Evolutionary conservation across 306 rosid genomes (phyloP), one percentile per base, ranked within the genome.

Genomic region (Cucurbita moschata): DNA sequence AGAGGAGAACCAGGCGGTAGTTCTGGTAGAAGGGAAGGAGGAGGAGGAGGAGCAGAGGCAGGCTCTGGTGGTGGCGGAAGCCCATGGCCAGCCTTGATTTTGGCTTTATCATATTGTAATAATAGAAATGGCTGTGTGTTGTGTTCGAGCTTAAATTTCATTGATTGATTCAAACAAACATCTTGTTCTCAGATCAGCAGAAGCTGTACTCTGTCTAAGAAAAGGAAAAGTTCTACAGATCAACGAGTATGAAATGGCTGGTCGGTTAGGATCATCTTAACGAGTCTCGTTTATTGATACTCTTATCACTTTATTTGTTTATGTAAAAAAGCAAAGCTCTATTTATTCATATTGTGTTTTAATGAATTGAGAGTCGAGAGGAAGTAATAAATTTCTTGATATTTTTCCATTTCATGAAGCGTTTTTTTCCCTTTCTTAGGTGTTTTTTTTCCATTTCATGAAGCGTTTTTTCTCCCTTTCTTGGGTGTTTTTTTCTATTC

Each of bases 31-130:
- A 76, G 51, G 35, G 53, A 67, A 60, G 49, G 13, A 21, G 62
- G 61, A 40, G 58, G 86, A 85, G 26, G 26, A 26, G 71, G 86
- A 85, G 64, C 78, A 64, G 52, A 61, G 72, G 74, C 83, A 83
- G 77, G 83, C 83, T 50, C 14, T 65, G 53, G 77, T 79, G 71
- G 81, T 80, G 73, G 85, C 70, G 65, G 54, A 76, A 76, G 46
- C 59, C 40, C 44, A 50, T 50, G 8, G 23, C 12, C 46, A 30
- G 59, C 59, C 6, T 8, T 70, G 74, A 70, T 70, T 38, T 47
- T 47, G 40, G 19, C 23, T 49, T 68, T 68, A 23, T 10, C 38
- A 57, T 57, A 57, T 4, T 21, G 5, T 23, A 16, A 19, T 7
- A n/a, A 39, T 2, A 61, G 13, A 46, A 67, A 19, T 14, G 40